Conservation (phyloP, 2,329 filamentous ascomycete species). For the Magnaporthales sp. region DNA sequence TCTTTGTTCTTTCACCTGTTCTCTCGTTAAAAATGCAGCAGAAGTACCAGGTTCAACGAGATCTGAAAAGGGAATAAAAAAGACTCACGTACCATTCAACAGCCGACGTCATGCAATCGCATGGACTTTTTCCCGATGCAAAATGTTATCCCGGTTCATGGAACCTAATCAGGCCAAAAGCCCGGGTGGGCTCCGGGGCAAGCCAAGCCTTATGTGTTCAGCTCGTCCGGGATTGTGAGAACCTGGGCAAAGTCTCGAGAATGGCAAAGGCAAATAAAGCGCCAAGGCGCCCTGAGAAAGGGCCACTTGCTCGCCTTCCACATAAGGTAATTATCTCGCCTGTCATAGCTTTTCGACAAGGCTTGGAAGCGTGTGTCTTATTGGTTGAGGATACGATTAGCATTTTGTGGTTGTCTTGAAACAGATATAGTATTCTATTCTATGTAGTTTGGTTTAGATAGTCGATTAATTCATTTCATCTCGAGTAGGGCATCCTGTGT, state of each 20-base stretch:
- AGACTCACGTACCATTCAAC: not conserved
- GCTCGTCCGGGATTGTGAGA: not conserved
- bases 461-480: too few relatives aligned
- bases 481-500: too few relatives aligned
- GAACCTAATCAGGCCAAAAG: not conserved
- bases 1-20: not conserved
- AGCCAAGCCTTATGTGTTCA: not conserved
- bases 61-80: not conserved
- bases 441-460: too few relatives aligned
- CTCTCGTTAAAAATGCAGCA: not conserved
- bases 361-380: not conserved
- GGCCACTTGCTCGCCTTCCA: not conserved
- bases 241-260: not conserved
- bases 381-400: not conserved
- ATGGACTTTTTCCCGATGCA: not conserved
- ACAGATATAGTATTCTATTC: not conserved
- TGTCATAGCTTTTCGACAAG: not conserved
- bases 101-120: not conserved
- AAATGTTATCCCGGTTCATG: not conserved
- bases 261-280: not conserved
- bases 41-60: not conserved
- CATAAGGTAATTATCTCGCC: not conserved
- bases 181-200: not conserved
- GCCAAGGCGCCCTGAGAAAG: not conserved
- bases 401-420: not conserved